Evolutionary conservation across 306 rosid species (phyloP).

Genomic region (Alnus glutinosa): DNA sequence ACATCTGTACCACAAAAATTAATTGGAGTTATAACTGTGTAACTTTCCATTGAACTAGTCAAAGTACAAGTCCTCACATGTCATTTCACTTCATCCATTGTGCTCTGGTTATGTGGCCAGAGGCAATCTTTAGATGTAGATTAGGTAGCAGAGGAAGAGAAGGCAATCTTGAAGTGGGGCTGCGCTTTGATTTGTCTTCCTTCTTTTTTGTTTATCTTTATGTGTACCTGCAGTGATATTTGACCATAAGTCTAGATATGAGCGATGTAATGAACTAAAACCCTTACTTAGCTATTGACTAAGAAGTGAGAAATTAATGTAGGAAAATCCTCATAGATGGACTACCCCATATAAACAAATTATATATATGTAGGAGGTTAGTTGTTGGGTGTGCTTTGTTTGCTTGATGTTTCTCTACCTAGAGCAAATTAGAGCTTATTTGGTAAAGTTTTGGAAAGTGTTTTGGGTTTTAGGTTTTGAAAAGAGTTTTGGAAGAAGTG

Average conservation of each 20-base stretch:
- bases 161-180: background rate
- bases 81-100: conserved; percentile 1
- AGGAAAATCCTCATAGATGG: background rate
- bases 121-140: background rate
- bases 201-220: background rate
- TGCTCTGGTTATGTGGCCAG: background rate
- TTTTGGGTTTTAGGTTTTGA: no score
- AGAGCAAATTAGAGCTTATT: no score
- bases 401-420: no score
- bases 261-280: background rate
- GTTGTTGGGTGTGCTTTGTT: no score
- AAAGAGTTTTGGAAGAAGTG: no score
- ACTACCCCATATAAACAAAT: background rate
- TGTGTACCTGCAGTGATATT: background rate
- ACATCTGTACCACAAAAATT: background rate
- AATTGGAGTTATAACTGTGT: background rate
- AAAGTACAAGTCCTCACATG: background rate
- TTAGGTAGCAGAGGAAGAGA: background rate
- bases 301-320: background rate
- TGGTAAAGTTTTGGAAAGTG: no score
- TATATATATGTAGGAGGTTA: no score
- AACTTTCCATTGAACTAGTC: background rate
- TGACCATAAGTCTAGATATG: background rate
- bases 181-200: background rate
- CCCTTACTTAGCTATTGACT: background rate